A percentile compares a stretch with the other conserved stretches of the same genome.
phyloP scores from a whole-genome alignment of 768 basidiomycete genomes.

The Leccinum sublutescens region DNA sequence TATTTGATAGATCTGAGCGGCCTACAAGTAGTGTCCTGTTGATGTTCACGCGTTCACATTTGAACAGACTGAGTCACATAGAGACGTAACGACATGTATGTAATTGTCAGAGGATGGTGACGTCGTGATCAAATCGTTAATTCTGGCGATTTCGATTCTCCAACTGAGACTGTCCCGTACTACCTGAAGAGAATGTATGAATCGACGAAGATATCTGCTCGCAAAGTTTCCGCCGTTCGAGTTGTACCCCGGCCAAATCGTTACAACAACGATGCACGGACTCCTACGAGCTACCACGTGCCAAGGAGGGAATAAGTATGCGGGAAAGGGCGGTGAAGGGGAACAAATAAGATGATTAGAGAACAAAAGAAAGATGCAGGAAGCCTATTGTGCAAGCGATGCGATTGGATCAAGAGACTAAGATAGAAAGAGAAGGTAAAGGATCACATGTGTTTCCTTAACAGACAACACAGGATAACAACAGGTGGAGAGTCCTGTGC shows the following conservation, averaged over 20 bases:
- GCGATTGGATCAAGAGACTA: neutral
- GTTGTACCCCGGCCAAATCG: neutral
- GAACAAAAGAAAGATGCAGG: slow-evolving; percentile 1
- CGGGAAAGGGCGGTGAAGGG: neutral
- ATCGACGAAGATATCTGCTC: neutral
- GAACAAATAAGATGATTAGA: slow-evolving; percentile 1
- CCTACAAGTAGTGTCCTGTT: neutral
- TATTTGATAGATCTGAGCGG: neutral
- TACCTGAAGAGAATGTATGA: neutral
- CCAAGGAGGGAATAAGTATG: slow-evolving; percentile 1
- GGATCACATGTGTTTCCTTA: slow-evolving; percentile 8
- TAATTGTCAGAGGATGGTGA: neutral
- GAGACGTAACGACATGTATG: neutral
- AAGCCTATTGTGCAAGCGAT: neutral
- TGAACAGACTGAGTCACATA: neutral
- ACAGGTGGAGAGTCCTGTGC: slow-evolving; percentile 2
- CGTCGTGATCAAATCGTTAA: neutral
- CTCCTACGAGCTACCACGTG: neutral
- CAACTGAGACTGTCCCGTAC: neutral
- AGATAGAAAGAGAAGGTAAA: neutral
- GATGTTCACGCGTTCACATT: neutral
- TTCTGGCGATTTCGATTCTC: neutral
- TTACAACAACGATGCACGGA: slow-evolving; percentile 6
- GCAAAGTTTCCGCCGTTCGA: neutral
- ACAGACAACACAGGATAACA: neutral